Percentiles rank a stretch among this genome's conserved stretches.
phyloP scores from a whole-genome alignment of 768 basidiomycete genomes.

The Leccinum aurantiacum region DNA sequence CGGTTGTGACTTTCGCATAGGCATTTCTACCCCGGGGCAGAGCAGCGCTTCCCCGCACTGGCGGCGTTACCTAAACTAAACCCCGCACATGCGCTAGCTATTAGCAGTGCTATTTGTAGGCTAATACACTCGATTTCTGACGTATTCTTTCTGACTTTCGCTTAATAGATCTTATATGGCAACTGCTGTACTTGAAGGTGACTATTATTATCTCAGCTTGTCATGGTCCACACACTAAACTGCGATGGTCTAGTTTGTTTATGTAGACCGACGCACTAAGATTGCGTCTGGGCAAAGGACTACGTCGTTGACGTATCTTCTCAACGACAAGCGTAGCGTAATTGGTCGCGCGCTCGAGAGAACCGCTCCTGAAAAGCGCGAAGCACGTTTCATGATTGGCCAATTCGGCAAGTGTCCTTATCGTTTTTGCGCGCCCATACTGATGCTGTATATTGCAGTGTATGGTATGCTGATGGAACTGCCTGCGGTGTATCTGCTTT shows the following conservation, averaged over 20 bases:
- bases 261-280: conserved; percentile 84
- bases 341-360: conserved; percentile 73
- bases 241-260: conserved; percentile 59
- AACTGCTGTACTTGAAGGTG: conserved; percentile 91
- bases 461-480: conserved; percentile 86
- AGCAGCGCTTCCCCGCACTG: conserved; percentile 84
- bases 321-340: conserved; percentile 83
- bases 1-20: conserved; percentile 38
- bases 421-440: background rate
- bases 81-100: conserved; percentile 67
- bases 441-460: conserved; percentile 41
- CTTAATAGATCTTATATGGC: conserved; percentile 84
- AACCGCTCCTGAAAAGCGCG: conserved; percentile 61
- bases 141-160: conserved; percentile 7
- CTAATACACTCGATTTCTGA: conserved; percentile 10
- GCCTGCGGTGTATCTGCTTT: conserved; percentile 80
- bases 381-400: conserved; percentile 76
- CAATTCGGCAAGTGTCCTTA: conserved; percentile 62
- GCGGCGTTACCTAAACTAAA: conserved; percentile 64
- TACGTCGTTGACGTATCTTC: conserved; percentile 84
- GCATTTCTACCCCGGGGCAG: conserved; percentile 84
- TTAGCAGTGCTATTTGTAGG: conserved; percentile 85
- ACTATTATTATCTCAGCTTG: conserved; percentile 5
- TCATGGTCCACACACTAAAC: background rate
- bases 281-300: conserved; percentile 89